Base-by-base conservation (phyloP, 495 filamentous ascomycete species). In the Neurospora sp. region DNA sequence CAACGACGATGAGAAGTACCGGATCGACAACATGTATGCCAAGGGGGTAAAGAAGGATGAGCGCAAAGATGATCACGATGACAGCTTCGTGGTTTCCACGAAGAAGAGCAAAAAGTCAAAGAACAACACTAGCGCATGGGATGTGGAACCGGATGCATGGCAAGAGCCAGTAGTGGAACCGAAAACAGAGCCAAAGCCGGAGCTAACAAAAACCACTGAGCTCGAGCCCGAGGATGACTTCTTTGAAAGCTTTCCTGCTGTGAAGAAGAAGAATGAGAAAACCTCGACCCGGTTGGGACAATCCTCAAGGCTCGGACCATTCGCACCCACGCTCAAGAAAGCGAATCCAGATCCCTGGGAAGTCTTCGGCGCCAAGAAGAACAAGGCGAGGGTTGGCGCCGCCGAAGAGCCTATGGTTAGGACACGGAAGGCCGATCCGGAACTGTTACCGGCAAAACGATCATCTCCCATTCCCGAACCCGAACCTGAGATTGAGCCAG, bases 31-130 rank as follows among this genome's bases (percentile, higher is more conserved):
- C 54, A 66, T 66, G 69, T 40, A 66, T 66, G 27, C 54, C 54
- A 66, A 66, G 54, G 54, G 54, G 54, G 54, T 66, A 66, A 66
- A 66, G 59, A 48, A 78, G 18, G 74, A 76, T 14, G 79, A 78
- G 48, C 23, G 73, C 20, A 81, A 77, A 37, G 79, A 78, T 20
- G 77, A 82, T 41, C 73, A 37, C 18, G 77, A 79, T 27, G 80
- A 78, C 70, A 80, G 82, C 31, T 81, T 85, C 46, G 72, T 73
- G 37, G 48, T 75, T 5, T 71, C 74, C 5, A 39, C 27, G 20
- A 81, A 78, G 39, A 80, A 72, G 37, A 76, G 80, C 41, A 82
- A 83, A 74, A 83, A 84, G 70, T 83, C 84, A 74, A 83, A 82
- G 73, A 82, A 82, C 69, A 76, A 66, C 4, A 77, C 79, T 66